These are phyloP conservation scores for Neurospora terricola DNA, from an alignment of 495 filamentous ascomycete species.

Conservation along the genomic window DNA sequence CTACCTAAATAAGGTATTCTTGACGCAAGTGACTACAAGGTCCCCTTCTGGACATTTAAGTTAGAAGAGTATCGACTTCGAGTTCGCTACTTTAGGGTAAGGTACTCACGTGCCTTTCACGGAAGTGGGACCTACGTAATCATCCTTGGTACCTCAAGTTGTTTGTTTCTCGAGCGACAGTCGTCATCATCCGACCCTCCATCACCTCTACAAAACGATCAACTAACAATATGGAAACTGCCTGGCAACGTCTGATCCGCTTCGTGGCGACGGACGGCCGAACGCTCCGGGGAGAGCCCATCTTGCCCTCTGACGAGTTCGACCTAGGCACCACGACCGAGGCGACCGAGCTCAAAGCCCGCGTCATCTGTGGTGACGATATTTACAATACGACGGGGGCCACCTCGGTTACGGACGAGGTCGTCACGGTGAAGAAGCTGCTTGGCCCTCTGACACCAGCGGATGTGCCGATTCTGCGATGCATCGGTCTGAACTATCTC, in stretches of 20 bases:
- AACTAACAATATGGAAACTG: slow-evolving; percentile 5
- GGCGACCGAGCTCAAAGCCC: slow-evolving; percentile 27
- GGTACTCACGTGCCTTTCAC: too few relatives aligned
- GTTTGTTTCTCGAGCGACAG: background rate
- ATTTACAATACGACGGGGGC: slow-evolving; percentile 29
- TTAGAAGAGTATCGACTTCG: too few relatives aligned
- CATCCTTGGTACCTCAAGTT: background rate
- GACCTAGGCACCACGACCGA: slow-evolving; percentile 32
- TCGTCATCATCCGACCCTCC: background rate
- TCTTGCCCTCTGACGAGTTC: slow-evolving; percentile 28
- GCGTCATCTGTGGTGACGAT: slow-evolving; percentile 29
- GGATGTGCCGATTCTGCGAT: slow-evolving; percentile 30
- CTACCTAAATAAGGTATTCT: too few relatives aligned
- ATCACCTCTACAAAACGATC: background rate
- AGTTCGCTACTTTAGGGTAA: too few relatives aligned
- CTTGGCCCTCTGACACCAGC: slow-evolving; percentile 25
- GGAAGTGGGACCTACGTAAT: background rate
- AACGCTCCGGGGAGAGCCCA: slow-evolving; percentile 38
- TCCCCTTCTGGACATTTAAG: too few relatives aligned
- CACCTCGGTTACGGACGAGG: slow-evolving; percentile 25
- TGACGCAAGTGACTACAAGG: too few relatives aligned
- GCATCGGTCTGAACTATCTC: slow-evolving; percentile 32
- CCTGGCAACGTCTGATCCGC: slow-evolving; percentile 41
- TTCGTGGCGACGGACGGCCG: slow-evolving; percentile 37
- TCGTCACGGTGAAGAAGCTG: slow-evolving; percentile 26